Base-by-base conservation (phyloP, 108 stramenopile species). In the Licmophora abbreviata region DNA sequence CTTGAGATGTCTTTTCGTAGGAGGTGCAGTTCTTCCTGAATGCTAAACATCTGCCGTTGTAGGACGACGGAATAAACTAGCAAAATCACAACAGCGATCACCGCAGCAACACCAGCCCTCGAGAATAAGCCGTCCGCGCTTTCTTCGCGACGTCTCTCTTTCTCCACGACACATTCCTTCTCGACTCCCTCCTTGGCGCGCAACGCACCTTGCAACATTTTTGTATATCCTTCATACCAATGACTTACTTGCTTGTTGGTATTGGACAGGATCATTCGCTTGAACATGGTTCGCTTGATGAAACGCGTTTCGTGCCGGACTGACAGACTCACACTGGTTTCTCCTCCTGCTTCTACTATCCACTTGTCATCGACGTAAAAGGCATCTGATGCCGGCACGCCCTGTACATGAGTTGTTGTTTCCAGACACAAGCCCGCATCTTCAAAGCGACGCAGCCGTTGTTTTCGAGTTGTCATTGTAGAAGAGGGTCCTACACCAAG, bases 321-420 rank as follows among this genome's bases (percentile, higher is more conserved):
- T 29, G 65, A 52, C 14, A 86, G 38, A 29, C 15, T 47, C 20
- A 76, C 44, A 25, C 54, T 41, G 12, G 24, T 30, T 45, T 72
- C 31, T 14, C 42, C 12, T 31, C 58, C 12, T 21, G 41, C n/a
- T 44, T 80, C 73, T 4, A 87, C 49, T 11, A 77, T 36, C 81
- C 85, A 88, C 37, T 48, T 48, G 42, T 88, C 85, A 38, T 77
- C 69, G 0, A 88, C 69, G 22, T 61, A 66, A 59, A 88, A 88
- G n/a, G 59, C 57, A 53, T 83, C 81, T 0, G 66, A 67, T 32
- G 15, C 38, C 0, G 75, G 71, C 31, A 78, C 34, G 5, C 71
- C 67, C 35, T 61, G 37, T 1, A 78, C 57, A 9, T 48, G 48
- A 0, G 71, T 69, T n/a, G 21, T 42, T 33, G 62, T 69, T 26